A percentile compares a stretch with the other conserved stretches of the same genome.
Conservation (phyloP, 257 asterid species). For the Nicotiana sylvestris region DNA sequence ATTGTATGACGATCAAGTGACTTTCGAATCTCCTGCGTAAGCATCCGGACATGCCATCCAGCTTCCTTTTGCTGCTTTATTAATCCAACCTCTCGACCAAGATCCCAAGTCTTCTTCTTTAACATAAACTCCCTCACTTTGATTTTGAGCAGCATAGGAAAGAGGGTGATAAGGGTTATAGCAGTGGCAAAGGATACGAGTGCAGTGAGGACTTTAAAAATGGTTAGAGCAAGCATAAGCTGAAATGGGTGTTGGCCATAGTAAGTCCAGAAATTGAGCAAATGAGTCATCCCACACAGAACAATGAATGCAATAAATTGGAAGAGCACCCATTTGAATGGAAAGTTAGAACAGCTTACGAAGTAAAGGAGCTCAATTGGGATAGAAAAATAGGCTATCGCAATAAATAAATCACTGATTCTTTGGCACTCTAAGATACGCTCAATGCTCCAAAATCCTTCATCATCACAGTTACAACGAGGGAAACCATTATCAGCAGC, state of each 20-base stretch:
- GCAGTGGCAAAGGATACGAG: constrained; percentile 92
- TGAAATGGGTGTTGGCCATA: constrained; percentile 89
- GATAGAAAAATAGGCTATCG: constrained; percentile 91
- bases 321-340: constrained; percentile 92
- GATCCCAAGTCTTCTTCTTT: constrained; percentile 83
- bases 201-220: constrained; percentile 83
- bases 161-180: constrained; percentile 69
- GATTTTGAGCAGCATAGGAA: constrained; percentile 75
- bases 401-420: constrained; percentile 87
- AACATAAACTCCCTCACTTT: constrained; percentile 86
- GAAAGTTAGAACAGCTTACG: constrained; percentile 74
- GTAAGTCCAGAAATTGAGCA: constrained; percentile 91
- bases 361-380: constrained; percentile 94
- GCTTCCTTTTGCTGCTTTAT: constrained; percentile 78
- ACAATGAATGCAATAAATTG: constrained; percentile 85
- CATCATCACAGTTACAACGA: constrained; percentile 78
- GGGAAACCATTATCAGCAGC: constrained; percentile 49
- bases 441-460: constrained; percentile 76
- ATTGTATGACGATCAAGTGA: constrained; percentile 90
- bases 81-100: constrained; percentile 76
- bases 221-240: constrained; percentile 79
- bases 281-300: constrained; percentile 96
- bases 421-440: constrained; percentile 70
- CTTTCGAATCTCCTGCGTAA: constrained; percentile 87
- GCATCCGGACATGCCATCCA: constrained; percentile 88